Evolutionary conservation across 2,329 filamentous ascomycete genomes (phyloP), one percentile per base, ranked within the genome.

Genomic region (Colletotrichum sp.): DNA sequence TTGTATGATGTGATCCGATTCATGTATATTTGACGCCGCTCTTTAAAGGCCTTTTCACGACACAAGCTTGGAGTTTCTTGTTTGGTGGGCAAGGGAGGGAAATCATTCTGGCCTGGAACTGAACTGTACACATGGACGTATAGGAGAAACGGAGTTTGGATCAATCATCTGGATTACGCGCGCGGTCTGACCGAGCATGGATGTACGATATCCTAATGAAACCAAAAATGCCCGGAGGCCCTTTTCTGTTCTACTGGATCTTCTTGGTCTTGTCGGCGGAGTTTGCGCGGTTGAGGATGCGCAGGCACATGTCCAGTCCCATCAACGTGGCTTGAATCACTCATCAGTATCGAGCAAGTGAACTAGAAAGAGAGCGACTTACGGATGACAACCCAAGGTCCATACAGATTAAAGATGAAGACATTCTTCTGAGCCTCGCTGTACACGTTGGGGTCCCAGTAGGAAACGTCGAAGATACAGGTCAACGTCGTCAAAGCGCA

Each of bases 341-440:
- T 62, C 7, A 72, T 26, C 22, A 10, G 57, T 24, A 24, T 48
- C 15, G 13, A 22, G 26, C 3, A n/a, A 9, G 8, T 2, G 4
- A 1, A 22, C 3, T 18, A 18, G 24, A 57, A 13, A 7, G 22
- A 16, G 13, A 28, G 39, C 10, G 1, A 86, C 90, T 88, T 78
- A 92, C 90, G 89, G 67, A 92, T 82, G 2, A 88, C 81, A 13
- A 88, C 81, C 83, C 89, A 92, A 0, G 90, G 88, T 4, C 88
- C 84, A 79, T 91, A 91, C 1, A 90, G 83, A 18, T 88, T 86
- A 71, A 85, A 87, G 6, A 90, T 78, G 62, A 92, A 82, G 32
- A 83, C 83, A 30, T 81, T 78, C 84, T 90, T 91, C 79, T 89
- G 82, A 68, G 85, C 83, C 1, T 80, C 79, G 13, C 83, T 84